Evolutionary conservation across 345 rosid genomes (phyloP), one percentile per base, ranked within the genome.

Genomic region (Ceriops decandra): DNA sequence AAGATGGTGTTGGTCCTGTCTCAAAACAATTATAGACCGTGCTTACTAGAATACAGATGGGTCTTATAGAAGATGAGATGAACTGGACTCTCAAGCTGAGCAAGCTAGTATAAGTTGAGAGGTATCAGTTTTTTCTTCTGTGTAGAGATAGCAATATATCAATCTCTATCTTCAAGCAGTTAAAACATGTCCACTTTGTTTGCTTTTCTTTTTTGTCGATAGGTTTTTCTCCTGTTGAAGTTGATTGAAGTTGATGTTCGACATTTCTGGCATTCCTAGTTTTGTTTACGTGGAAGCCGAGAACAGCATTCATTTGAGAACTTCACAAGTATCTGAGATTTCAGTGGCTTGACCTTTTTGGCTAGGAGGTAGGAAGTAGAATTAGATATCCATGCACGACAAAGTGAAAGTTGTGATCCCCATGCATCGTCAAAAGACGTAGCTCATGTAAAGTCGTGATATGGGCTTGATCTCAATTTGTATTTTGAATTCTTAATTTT

Each of bases 31-130:
- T 91, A 35, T 91, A 90, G 69, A 84, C 87, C 1, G 83, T 70
- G 72, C 90, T 91, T 60, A 91, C 99, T 36, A 82, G 84, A 64
- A 85, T 95, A 47, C 99, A 91, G 80, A 91, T 91, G 99, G 99
- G 99, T 64, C 90, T 90, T 30, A 76, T 51, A 26, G 95, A 87
- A n/a, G 96, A 95, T 86, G 79, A 75, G 78, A 86, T 91, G 99
- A 83, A 83, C 15, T 95, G 99, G 99, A 91, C 96, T 51, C 51
- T 88, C 16, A 85, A 85, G 84, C 80, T 91, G 68, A 85, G 82
- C 20, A 77, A 72, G 68, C 49, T 13, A 42, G 5, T 42, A 42
- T 13, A 22, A 15, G 49, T 42, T 42, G 17, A 13, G 17, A 42
- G 49, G 49, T 3, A 42, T 15, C 3, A 13, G 3, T 36, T n/a